phyloP scores from a whole-genome alignment of 1,139 yeast species.

The Kurtzmaniella quercitrusa region DNA sequence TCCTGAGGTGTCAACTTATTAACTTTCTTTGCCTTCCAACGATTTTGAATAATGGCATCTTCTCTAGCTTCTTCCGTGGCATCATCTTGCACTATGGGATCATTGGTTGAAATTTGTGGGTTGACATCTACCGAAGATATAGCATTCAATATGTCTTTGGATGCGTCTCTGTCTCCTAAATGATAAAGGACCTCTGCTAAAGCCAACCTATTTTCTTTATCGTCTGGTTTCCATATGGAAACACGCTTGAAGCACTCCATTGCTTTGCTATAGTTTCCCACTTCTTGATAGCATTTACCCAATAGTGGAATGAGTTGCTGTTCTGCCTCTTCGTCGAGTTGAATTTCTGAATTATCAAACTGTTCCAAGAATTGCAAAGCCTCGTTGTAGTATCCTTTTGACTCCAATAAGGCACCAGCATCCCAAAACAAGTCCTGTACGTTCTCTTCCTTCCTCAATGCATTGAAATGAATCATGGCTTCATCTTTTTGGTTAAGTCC shows the following conservation, averaged over 20 bases:
- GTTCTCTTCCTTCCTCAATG: slow-evolving; percentile 54
- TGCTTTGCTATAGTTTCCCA: slow-evolving; percentile 69
- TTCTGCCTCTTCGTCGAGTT: slow-evolving; percentile 41
- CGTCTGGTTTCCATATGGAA: slow-evolving; percentile 54
- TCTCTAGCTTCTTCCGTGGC: slow-evolving; percentile 6
- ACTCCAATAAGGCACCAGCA: slow-evolving; percentile 72
- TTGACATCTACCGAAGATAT: slow-evolving; percentile 3
- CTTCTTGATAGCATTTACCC: slow-evolving; percentile 75
- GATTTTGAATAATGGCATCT: slow-evolving; percentile 23
- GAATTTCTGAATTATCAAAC: slow-evolving; percentile 17
- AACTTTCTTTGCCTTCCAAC: slow-evolving; percentile 16
- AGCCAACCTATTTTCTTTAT: slow-evolving; percentile 70
- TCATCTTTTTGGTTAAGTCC: slow-evolving; percentile 63
- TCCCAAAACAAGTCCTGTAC: slow-evolving; percentile 72
- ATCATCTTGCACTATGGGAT: slow-evolving; percentile 6
- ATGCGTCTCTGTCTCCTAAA: slow-evolving; percentile 62
- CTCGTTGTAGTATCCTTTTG: slow-evolving; percentile 62
- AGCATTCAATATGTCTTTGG: slow-evolving; percentile 28
- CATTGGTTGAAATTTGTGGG: background rate
- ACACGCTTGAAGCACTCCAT: slow-evolving; percentile 59
- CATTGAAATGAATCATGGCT: slow-evolving; percentile 66
- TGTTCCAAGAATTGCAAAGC: slow-evolving; percentile 59
- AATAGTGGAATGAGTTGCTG: slow-evolving; percentile 55
- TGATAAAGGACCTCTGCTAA: slow-evolving; percentile 79
- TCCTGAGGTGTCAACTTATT: slow-evolving; percentile 52